These are phyloP conservation scores for Penicillium dipodomyicola DNA, from an alignment of 495 filamentous ascomycete genomes.

Conservation along the genomic window DNA sequence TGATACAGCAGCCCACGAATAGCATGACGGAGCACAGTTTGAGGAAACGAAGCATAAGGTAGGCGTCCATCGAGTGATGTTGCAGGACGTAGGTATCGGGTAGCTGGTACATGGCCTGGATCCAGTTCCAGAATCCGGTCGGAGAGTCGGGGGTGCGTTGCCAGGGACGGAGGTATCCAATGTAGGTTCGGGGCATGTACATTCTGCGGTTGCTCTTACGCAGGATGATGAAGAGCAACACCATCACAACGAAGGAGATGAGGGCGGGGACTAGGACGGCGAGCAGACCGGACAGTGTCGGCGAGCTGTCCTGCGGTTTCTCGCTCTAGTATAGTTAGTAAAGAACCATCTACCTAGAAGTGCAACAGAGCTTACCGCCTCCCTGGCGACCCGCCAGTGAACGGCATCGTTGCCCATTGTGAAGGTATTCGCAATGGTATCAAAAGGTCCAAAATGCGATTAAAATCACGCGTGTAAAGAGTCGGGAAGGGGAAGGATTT, in stretches of 20 bases:
- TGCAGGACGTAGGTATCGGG: conserved; percentile 82
- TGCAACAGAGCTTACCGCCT: conserved; percentile 21
- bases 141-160: conserved; percentile 68
- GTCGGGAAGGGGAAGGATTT: neutral
- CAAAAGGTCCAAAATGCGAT: neutral
- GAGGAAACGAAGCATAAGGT: conserved; percentile 82
- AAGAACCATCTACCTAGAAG: neutral
- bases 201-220: conserved; percentile 67
- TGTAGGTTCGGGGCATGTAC: conserved; percentile 87
- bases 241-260: conserved; percentile 54
- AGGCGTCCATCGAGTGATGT: conserved; percentile 86
- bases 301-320: conserved; percentile 25
- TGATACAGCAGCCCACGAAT: conserved; percentile 77
- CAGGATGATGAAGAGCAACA: conserved; percentile 72
- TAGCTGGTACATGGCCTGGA: conserved; percentile 71
- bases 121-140: conserved; percentile 71
- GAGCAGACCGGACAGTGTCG: conserved; percentile 58
- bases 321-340: conserved; percentile 21
- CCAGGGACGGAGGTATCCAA: conserved; percentile 66
- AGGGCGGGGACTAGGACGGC: conserved; percentile 65
- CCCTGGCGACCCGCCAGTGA: conserved; percentile 28
- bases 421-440: conserved; percentile 5
- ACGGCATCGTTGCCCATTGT: conserved; percentile 33
- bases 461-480: neutral
- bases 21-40: conserved; percentile 68